Percentiles rank a stretch among this genome's conserved stretches.
phyloP scores from a whole-genome alignment of 2,329 filamentous ascomycete species.

The Teratosphaeria nubilosa region DNA sequence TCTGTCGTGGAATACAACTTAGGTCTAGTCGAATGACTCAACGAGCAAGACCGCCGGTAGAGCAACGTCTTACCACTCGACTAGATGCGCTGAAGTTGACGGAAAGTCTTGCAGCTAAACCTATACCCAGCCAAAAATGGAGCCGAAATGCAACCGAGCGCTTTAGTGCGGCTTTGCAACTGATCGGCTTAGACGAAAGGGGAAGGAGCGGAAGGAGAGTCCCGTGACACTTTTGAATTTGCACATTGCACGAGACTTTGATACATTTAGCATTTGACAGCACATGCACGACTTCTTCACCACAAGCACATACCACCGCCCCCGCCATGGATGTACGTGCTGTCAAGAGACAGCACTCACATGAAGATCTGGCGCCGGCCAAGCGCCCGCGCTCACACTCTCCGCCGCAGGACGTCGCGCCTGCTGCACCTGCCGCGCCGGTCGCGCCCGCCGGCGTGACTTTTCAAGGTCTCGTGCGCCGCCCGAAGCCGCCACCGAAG shows the following conservation, averaged over 20 bases:
- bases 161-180: not conserved
- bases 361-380: not conserved
- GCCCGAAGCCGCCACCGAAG: too few relatives aligned
- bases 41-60: not conserved
- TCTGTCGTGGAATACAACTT: not conserved
- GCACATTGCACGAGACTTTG: not conserved
- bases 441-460: not conserved
- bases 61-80: not conserved
- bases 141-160: not conserved
- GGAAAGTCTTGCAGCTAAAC: too few relatives aligned
- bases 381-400: not conserved
- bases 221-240: not conserved
- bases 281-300: not conserved
- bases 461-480: not conserved
- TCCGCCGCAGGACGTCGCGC: too few relatives aligned
- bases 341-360: not conserved
- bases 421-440: not conserved
- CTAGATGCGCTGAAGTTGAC: not conserved
- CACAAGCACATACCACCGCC: not conserved
- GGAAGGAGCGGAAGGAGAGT: not conserved
- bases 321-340: not conserved
- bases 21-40: not conserved
- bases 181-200: not conserved
- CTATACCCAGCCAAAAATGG: not conserved
- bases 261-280: not conserved